Conservation (phyloP, 768 basidiomycete genomes). For the Hypholoma fasciculare region DNA sequence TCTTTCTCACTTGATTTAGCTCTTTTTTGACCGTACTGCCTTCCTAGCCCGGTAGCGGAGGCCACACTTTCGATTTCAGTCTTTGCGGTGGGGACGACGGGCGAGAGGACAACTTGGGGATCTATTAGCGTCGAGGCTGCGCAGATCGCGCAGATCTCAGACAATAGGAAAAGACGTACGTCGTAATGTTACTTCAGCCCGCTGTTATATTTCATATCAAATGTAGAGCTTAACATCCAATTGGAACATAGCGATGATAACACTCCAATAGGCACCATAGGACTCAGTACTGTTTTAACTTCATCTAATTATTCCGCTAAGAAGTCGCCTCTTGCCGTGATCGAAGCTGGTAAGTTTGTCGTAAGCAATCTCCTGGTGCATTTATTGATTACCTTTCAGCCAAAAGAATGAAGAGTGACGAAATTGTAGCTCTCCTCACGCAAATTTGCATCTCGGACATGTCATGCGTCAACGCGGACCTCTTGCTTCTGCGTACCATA, state of each 20-base stretch:
- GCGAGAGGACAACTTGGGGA: not conserved
- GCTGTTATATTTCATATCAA: not conserved
- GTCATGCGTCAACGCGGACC: slow-evolving; percentile 4
- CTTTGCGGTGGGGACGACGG: not conserved
- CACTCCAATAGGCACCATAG: not conserved
- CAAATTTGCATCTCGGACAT: slow-evolving; percentile 4
- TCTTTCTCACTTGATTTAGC: not conserved
- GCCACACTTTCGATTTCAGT: not conserved
- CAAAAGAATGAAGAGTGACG: not conserved
- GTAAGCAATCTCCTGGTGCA: not conserved
- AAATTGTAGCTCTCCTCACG: not conserved
- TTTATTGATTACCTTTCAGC: not conserved
- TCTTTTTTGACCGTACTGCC: not conserved
- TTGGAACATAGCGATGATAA: not conserved
- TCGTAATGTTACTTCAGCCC: not conserved
- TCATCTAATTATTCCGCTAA: not conserved
- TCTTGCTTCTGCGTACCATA: not conserved
- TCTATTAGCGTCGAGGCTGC: not conserved
- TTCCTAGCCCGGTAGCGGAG: not conserved
- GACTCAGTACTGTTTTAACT: not conserved
- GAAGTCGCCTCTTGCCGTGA: not conserved
- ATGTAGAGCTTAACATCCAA: not conserved
- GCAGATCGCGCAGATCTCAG: not conserved
- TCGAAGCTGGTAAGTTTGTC: not conserved
- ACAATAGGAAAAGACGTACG: not conserved